These are phyloP conservation scores for Closterium sp. DNA, from an alignment of 139 green algal species.

Conservation along the genomic window DNA sequence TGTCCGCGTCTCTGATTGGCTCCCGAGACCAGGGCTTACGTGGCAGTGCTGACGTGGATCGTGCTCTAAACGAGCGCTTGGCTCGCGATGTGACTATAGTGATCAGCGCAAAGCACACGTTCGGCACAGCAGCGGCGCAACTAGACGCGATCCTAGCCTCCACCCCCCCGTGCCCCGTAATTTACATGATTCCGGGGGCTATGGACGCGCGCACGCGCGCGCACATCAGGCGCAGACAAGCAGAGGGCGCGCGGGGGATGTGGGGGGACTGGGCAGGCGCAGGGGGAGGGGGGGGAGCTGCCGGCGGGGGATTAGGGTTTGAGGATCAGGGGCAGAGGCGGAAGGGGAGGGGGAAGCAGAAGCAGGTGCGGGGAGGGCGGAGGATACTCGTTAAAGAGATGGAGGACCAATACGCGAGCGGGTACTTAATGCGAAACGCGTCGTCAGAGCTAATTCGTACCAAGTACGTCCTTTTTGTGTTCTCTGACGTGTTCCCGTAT, in stretches of 20 bases:
- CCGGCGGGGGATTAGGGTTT: background rate
- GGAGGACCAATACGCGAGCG: background rate
- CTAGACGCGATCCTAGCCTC: background rate
- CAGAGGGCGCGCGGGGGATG: background rate
- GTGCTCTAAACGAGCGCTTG: conserved; percentile 15
- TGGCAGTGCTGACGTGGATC: conserved; percentile 24
- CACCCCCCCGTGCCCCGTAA: background rate
- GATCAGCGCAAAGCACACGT: conserved; percentile 15
- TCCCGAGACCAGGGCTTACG: background rate
- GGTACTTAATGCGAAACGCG: conserved; percentile 11
- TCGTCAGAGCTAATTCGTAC: background rate
- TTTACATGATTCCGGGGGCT: conserved; percentile 3
- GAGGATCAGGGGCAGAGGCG: background rate
- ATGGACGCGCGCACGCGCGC: background rate
- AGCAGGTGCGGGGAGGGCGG: background rate
- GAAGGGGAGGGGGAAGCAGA: background rate
- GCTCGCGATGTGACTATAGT: conserved; percentile 31
- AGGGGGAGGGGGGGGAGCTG: background rate
- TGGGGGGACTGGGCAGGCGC: background rate
- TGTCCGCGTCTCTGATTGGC: background rate
- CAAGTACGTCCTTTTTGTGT: conserved; percentile 30
- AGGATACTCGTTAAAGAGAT: background rate
- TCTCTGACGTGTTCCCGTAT: conserved; percentile 20
- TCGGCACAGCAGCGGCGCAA: conserved; percentile 8
- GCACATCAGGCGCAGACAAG: background rate